Conservation (phyloP, 352 stramenopile species). For the Globisporangium uncinulatum region DNA sequence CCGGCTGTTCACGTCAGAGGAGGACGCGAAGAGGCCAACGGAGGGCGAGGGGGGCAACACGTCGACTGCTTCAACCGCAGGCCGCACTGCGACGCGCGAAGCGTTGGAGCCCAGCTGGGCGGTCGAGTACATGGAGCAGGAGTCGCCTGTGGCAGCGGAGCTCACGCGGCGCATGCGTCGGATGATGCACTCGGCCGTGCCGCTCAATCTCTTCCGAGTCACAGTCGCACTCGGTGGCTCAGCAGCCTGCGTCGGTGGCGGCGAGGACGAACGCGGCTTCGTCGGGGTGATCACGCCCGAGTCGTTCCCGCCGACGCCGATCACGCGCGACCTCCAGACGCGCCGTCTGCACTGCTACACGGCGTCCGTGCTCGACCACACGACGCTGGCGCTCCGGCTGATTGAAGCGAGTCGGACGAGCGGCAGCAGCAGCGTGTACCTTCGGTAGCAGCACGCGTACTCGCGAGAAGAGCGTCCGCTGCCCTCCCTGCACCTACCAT, state of each 20-base stretch:
- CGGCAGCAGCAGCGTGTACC: neutral
- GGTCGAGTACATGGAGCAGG: constrained; percentile 76
- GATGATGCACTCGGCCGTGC: constrained; percentile 80
- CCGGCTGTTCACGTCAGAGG: neutral
- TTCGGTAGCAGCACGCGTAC: constrained; percentile 3
- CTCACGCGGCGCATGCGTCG: constrained; percentile 60
- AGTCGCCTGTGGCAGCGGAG: constrained; percentile 48
- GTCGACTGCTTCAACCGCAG: neutral
- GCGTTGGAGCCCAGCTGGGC: constrained; percentile 62
- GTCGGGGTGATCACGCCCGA: constrained; percentile 58
- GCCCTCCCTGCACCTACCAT: neutral
- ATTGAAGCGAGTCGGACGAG: constrained; percentile 31
- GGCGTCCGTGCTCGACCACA: constrained; percentile 65
- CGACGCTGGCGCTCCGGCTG: constrained; percentile 55
- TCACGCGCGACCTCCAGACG: constrained; percentile 72
- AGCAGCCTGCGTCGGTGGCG: constrained; percentile 10
- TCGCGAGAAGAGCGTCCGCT: neutral
- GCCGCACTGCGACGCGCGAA: neutral
- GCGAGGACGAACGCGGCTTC: constrained; percentile 21
- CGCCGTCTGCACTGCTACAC: constrained; percentile 72
- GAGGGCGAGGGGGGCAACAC: constrained; percentile 3
- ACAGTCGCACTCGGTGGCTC: constrained; percentile 36
- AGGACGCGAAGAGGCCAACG: constrained; percentile 7
- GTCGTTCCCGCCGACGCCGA: constrained; percentile 77
- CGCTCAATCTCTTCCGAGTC: constrained; percentile 71